Evolutionary conservation across 2,329 filamentous ascomycete genomes (phyloP).

Genomic region (Aspergillus fischeri): DNA sequence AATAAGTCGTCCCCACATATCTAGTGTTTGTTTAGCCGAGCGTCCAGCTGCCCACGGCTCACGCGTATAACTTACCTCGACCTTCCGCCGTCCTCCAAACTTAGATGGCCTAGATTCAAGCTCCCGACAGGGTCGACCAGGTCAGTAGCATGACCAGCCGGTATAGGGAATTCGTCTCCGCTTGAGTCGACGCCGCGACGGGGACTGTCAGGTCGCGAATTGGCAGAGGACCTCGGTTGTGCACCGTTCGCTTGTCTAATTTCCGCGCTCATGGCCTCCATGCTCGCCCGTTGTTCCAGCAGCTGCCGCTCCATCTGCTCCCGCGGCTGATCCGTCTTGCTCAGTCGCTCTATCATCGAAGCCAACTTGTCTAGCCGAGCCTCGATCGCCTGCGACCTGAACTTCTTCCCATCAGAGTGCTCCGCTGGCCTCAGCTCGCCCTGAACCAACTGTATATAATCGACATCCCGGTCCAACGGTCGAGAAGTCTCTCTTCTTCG

Average conservation of each 20-base stretch:
- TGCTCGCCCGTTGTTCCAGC: constrained; percentile 12
- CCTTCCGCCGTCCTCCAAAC: constrained; percentile 40
- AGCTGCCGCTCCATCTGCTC: constrained; percentile 21
- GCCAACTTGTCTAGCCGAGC: constrained; percentile 42
- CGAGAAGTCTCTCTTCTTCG: constrained; percentile 29
- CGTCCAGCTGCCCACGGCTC: background rate
- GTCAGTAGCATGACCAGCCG: constrained; percentile 38
- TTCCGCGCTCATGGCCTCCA: constrained; percentile 17
- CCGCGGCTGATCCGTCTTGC: constrained; percentile 28
- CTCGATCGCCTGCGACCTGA: constrained; percentile 38
- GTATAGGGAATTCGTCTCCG: constrained; percentile 41
- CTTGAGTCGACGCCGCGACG: constrained; percentile 31
- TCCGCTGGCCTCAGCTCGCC: constrained; percentile 25
- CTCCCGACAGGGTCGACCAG: constrained; percentile 41
- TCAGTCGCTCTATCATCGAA: constrained; percentile 43
- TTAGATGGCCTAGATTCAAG: constrained; percentile 40
- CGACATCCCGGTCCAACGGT: constrained; percentile 27
- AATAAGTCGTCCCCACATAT: constrained; percentile 45
- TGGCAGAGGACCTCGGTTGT: constrained; percentile 9
- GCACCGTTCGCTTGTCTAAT: constrained; percentile 12
- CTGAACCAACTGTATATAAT: constrained; percentile 31
- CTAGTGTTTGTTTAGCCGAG: constrained; percentile 17
- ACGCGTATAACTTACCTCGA: constrained; percentile 35
- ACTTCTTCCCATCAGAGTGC: constrained; percentile 20
- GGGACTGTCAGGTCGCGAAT: constrained; percentile 29